phyloP scores from a whole-genome alignment of 495 filamentous ascomycete genomes.

The Penicillium coprophilum region DNA sequence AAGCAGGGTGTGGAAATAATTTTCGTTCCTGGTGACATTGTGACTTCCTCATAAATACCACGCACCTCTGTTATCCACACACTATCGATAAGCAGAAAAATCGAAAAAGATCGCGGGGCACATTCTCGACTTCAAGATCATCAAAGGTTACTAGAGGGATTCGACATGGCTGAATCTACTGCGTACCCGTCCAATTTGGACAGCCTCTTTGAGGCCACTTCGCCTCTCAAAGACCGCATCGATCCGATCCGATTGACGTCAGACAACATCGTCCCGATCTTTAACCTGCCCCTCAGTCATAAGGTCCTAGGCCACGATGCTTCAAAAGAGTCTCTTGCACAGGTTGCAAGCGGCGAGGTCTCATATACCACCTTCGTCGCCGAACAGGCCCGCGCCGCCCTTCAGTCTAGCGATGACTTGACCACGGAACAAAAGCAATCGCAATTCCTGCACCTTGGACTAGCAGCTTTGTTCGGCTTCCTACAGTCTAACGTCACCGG shows the following conservation, averaged over 20 bases:
- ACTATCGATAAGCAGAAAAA: constrained; percentile 38
- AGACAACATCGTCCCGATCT: constrained; percentile 34
- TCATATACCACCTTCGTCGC: constrained; percentile 43
- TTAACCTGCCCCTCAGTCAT: constrained; percentile 42
- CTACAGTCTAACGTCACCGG: constrained; percentile 91
- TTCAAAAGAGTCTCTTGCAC: constrained; percentile 24
- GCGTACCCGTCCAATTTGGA: constrained; percentile 34
- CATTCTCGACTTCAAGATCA: constrained; percentile 16
- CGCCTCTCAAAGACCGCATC: constrained; percentile 32
- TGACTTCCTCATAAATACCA: constrained; percentile 1
- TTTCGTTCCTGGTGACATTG: background rate
- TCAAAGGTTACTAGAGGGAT: constrained; percentile 12
- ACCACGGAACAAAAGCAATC: constrained; percentile 37
- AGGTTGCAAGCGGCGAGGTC: constrained; percentile 29
- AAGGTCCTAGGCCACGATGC: constrained; percentile 36
- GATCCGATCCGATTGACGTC: constrained; percentile 41
- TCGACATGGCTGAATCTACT: constrained; percentile 31
- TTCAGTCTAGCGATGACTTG: constrained; percentile 28
- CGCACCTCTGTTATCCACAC: constrained; percentile 24
- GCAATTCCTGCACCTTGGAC: constrained; percentile 57
- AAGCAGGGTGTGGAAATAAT: constrained; percentile 21
- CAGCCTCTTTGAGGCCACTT: constrained; percentile 33
- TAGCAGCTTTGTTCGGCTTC: constrained; percentile 78
- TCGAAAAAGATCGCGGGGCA: constrained; percentile 35
- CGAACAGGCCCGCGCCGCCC: constrained; percentile 28